These are phyloP conservation scores for Kandelia obovata DNA, from an alignment of 345 rosid genomes.

Conservation along the genomic window DNA sequence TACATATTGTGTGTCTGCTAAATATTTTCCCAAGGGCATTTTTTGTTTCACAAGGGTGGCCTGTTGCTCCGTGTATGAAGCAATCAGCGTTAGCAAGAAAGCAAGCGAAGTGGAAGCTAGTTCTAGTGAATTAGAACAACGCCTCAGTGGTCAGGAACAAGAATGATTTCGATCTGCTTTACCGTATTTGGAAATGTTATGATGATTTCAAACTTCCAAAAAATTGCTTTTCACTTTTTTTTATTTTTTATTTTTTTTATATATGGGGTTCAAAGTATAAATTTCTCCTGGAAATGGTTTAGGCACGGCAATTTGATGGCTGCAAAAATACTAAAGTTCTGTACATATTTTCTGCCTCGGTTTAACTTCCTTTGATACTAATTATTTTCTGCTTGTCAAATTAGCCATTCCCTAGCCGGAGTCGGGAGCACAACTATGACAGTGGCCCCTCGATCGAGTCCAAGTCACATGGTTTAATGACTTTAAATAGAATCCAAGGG, in stretches of 20 bases:
- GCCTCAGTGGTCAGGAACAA: not conserved
- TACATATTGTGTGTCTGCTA: too few relatives aligned
- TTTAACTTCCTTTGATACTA: not conserved
- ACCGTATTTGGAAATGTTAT: constrained; percentile 16
- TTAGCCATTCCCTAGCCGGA: not conserved
- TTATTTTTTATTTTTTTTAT: not conserved
- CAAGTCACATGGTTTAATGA: constrained; percentile 37
- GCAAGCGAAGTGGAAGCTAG: constrained; percentile 20
- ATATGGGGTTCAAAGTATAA: not conserved
- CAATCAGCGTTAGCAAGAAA: constrained; percentile 15
- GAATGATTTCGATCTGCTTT: constrained; percentile 22
- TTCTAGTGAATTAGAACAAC: constrained; percentile 31
- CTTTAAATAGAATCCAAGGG: constrained; percentile 48
- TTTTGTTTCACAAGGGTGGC: too few relatives aligned
- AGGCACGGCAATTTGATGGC: not conserved
- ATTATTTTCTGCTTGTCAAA: constrained; percentile 18
- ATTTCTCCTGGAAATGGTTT: constrained; percentile 7
- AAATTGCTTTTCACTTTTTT: constrained; percentile 16
- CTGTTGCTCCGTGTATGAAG: too few relatives aligned
- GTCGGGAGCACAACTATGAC: not conserved
- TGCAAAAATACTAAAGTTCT: not conserved
- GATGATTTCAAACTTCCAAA: constrained; percentile 27
- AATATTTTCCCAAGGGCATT: too few relatives aligned
- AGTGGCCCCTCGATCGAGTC: constrained; percentile 13
- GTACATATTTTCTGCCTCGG: not conserved